phyloP scores from a whole-genome alignment of 345 rosid species.

The Fremontodendron californicum region DNA sequence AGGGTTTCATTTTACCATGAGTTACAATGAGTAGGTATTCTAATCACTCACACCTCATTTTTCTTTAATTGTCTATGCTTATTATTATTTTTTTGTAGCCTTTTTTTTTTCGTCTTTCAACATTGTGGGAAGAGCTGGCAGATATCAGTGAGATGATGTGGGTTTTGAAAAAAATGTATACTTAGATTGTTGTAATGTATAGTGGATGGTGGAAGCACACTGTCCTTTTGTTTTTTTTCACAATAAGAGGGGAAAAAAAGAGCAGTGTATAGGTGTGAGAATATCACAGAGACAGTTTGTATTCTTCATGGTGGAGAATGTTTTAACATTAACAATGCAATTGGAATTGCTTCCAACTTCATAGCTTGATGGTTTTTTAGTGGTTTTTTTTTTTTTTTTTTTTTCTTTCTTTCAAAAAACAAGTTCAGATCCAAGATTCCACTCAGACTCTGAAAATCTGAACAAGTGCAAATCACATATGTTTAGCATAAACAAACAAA shows the following conservation, averaged over 20 bases:
- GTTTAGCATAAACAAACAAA: too few relatives aligned
- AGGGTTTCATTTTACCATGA: slow-evolving; percentile 15
- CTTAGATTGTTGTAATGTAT: slow-evolving; percentile 54
- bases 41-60: slow-evolving; percentile 37
- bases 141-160: slow-evolving; percentile 29
- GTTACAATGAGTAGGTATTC: slow-evolving; percentile 28
- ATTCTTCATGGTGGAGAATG: slow-evolving; percentile 29
- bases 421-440: too few relatives aligned
- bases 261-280: slow-evolving; percentile 42
- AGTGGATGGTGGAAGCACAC: slow-evolving; percentile 49
- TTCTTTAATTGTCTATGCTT: slow-evolving; percentile 13
- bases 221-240: slow-evolving; percentile 24
- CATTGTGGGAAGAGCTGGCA: slow-evolving; percentile 30
- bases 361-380: too few relatives aligned
- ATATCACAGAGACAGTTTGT: slow-evolving; percentile 24
- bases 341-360: neutral
- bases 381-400: too few relatives aligned
- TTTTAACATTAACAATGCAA: slow-evolving; percentile 19
- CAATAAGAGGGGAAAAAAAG: slow-evolving; percentile 41
- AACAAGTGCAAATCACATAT: too few relatives aligned
- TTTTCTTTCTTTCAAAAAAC: too few relatives aligned
- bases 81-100: slow-evolving; percentile 10
- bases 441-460: too few relatives aligned
- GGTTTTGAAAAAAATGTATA: slow-evolving; percentile 39
- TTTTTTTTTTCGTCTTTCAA: slow-evolving; percentile 14